These are phyloP conservation scores for Ceraceosorus bombacis DNA, from an alignment of 1,284 basidiomycete species.

Conservation along the genomic window DNA sequence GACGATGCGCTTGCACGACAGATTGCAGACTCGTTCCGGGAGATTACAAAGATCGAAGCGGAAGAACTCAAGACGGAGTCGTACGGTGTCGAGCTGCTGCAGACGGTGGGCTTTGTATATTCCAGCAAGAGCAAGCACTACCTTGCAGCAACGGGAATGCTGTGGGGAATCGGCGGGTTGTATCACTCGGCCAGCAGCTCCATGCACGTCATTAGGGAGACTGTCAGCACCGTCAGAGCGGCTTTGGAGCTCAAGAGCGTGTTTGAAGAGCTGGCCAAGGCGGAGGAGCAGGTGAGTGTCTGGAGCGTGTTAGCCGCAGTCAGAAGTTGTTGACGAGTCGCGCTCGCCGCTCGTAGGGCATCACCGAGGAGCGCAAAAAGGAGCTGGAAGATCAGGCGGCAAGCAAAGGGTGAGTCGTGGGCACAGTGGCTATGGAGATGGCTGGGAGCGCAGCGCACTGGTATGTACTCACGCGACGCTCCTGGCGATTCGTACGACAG, in stretches of 20 bases:
- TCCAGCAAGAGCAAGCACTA: conserved; percentile 49
- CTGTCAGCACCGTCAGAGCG: conserved; percentile 41
- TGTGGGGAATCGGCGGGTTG: conserved; percentile 16
- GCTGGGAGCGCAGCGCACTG: not conserved
- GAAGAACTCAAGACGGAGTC: conserved; percentile 60
- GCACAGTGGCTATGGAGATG: not conserved
- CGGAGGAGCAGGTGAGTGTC: conserved; percentile 56
- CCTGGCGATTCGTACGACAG: conserved; percentile 3
- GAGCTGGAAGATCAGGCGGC: conserved; percentile 92
- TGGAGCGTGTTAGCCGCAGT: no score
- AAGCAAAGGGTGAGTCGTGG: conserved; percentile 58
- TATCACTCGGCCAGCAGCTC: conserved; percentile 27
- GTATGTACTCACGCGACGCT: not conserved
- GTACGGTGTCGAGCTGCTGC: conserved; percentile 84
- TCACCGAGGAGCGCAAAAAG: conserved; percentile 75
- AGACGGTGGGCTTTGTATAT: conserved; percentile 87
- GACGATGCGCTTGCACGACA: conserved; percentile 60
- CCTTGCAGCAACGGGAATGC: conserved; percentile 33
- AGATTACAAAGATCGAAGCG: conserved; percentile 44
- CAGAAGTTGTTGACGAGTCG: no score
- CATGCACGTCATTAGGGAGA: conserved; percentile 43
- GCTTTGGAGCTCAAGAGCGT: conserved; percentile 66
- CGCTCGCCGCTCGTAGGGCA: conserved; percentile 54
- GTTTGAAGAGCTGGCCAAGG: conserved; percentile 72
- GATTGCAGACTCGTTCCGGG: conserved; percentile 35